Base-by-base conservation (phyloP, 371 early-diverging fungal species). In the Syncephalastrum sp. region DNA sequence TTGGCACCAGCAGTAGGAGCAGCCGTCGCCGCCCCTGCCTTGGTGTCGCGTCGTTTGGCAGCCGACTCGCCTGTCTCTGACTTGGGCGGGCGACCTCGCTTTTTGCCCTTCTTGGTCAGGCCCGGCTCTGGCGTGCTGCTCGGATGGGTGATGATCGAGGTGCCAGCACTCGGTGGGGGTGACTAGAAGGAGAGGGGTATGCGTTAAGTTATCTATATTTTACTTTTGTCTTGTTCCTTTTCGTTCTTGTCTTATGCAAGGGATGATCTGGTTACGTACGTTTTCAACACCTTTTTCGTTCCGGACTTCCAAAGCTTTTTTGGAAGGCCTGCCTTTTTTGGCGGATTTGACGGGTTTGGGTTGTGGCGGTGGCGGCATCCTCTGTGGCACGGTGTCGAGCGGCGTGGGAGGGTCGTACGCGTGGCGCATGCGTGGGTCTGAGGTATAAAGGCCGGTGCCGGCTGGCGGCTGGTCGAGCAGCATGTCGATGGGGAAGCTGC, bases 51-150 rank as follows among this genome's bases (percentile, higher is more conserved):
- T 15, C 42, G 38, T 17, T 52, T 52, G 38, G 4, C 42, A 4
- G 33, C 41, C 15, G 42, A 24, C 52, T n/a, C 42, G 21, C 42
- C n/a, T n/a, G n/a, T 52, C 52, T 19, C 57, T 0, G 57, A 24
- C 49, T 56, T 56, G 1, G 57, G 57, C 15, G 57, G 57, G 23
- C 57, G 48, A 21, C 57, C 57, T 8, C 57, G 38, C 19, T 42
- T 56, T n/a, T 56, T 56, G 27, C 42, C 41, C 27, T 56, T 55
- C 12, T 47, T 47, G 8, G 29, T 33, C 45, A 33, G 12, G 7
- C 38, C 38, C 2, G 38, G 38, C 38, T 33, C 38, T 0, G 38
- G 38, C 0, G 10, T 55, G 47, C 3, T 50, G 24, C 42, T 52
- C 42, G 21, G 21, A 21, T 21, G 21, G 21, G 21, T 21, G 21